These are phyloP conservation scores for Vicia sativa DNA, from an alignment of 306 rosid genomes.

Conservation along the genomic window DNA sequence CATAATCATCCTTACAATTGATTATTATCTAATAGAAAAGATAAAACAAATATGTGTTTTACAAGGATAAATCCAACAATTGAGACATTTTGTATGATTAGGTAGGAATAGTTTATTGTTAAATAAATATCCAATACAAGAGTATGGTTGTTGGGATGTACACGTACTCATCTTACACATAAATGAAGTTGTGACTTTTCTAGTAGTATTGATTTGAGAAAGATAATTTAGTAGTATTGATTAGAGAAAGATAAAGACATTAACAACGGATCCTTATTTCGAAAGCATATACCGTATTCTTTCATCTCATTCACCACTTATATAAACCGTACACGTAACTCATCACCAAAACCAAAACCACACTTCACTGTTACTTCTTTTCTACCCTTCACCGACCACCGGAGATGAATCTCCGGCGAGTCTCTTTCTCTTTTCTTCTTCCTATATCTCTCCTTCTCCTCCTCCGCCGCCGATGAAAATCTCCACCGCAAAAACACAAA, in stretches of 20 bases:
- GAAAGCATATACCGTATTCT: conserved; percentile 33
- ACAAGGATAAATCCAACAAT: too few relatives aligned
- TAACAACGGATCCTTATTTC: conserved; percentile 16
- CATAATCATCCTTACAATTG: too few relatives aligned
- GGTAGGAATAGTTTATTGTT: too few relatives aligned
- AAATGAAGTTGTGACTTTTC: background rate
- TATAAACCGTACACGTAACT: background rate
- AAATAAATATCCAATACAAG: background rate
- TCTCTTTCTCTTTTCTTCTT: conserved; percentile 34
- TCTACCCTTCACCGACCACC: conserved; percentile 26
- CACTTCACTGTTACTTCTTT: background rate
- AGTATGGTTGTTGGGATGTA: background rate
- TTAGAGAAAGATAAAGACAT: background rate
- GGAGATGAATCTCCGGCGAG: conserved; percentile 66
- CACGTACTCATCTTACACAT: background rate
- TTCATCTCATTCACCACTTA: background rate
- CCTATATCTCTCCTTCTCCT: conserved; percentile 48
- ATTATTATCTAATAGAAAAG: too few relatives aligned
- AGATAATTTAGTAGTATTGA: too few relatives aligned
- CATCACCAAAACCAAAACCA: conserved; percentile 1
- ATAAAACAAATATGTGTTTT: too few relatives aligned
- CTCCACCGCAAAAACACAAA: conserved; percentile 46
- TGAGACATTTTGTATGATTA: too few relatives aligned
- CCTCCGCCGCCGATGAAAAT: background rate
- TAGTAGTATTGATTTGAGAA: too few relatives aligned